Evolutionary conservation across 768 basidiomycete genomes (phyloP).

Genomic region (Amanita inopinata): DNA sequence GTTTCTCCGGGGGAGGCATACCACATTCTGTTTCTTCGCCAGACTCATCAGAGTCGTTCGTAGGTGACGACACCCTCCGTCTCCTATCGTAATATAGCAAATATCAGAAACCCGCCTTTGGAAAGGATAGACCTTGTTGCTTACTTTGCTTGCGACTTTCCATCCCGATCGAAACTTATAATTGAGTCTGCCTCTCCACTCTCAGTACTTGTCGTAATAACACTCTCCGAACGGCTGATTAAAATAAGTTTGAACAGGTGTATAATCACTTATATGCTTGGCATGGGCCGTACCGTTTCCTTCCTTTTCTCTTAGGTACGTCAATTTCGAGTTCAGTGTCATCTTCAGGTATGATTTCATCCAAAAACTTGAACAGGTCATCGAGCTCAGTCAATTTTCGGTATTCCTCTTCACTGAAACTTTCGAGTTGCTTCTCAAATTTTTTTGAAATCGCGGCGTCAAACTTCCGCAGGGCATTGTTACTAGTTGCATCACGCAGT

Average conservation of each 20-base stretch:
- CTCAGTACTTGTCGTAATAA: slow-evolving; percentile 35
- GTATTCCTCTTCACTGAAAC: slow-evolving; percentile 65
- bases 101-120: neutral
- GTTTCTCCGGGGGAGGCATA: slow-evolving; percentile 28
- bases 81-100: slow-evolving; percentile 40
- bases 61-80: slow-evolving; percentile 44
- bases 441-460: slow-evolving; percentile 57
- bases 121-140: slow-evolving; percentile 8
- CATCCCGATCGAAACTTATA: slow-evolving; percentile 19
- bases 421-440: slow-evolving; percentile 60
- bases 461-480: slow-evolving; percentile 68
- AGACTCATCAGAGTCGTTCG: slow-evolving; percentile 34
- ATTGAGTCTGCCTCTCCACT: slow-evolving; percentile 16
- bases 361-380: slow-evolving; percentile 60
- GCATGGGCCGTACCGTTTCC: slow-evolving; percentile 30
- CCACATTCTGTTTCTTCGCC: slow-evolving; percentile 23
- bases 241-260: slow-evolving; percentile 2
- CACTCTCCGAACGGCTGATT: slow-evolving; percentile 49
- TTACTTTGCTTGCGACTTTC: slow-evolving; percentile 31
- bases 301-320: slow-evolving; percentile 32
- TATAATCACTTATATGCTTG: neutral
- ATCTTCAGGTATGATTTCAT: slow-evolving; percentile 61
- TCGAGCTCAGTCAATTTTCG: slow-evolving; percentile 53
- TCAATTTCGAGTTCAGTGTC: slow-evolving; percentile 43
- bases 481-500: slow-evolving; percentile 44